Evolutionary conservation across 192 early-diverging fungal species (phyloP).

Genomic region (Backusella westeae): DNA sequence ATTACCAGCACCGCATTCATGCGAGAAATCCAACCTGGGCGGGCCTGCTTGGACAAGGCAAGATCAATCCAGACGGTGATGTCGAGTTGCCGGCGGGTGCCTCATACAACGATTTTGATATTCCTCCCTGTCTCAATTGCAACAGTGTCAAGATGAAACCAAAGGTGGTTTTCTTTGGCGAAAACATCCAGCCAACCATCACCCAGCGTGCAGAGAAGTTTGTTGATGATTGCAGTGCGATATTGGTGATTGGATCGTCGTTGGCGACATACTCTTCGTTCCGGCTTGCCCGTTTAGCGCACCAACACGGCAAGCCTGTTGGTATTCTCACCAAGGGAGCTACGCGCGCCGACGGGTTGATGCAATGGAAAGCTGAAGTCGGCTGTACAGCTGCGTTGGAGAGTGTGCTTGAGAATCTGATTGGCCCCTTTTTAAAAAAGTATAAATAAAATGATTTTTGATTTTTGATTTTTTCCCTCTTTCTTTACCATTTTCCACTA

Average conservation of each 20-base stretch:
- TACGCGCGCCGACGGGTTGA: slow-evolving; percentile 70
- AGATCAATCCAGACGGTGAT: slow-evolving; percentile 83
- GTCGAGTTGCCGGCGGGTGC: slow-evolving; percentile 58
- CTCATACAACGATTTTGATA: slow-evolving; percentile 65
- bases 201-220: slow-evolving; percentile 54
- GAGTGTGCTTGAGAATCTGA: slow-evolving; percentile 9
- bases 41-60: neutral
- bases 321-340: slow-evolving; percentile 72
- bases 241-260: slow-evolving; percentile 81
- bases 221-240: slow-evolving; percentile 54
- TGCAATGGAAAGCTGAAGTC: slow-evolving; percentile 45
- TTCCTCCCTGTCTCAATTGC: slow-evolving; percentile 72
- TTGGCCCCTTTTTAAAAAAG: slow-evolving; percentile 7
- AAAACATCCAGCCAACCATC: slow-evolving; percentile 64
- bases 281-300: slow-evolving; percentile 67
- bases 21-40: slow-evolving; percentile 69
- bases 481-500: neutral
- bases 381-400: slow-evolving; percentile 36
- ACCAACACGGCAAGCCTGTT: slow-evolving; percentile 57
- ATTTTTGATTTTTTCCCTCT: neutral
- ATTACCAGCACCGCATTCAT: slow-evolving; percentile 65
- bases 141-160: slow-evolving; percentile 64
- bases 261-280: slow-evolving; percentile 83
- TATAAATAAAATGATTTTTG: neutral
- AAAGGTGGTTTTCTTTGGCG: slow-evolving; percentile 88